phyloP scores from a whole-genome alignment of 371 early-diverging fungal species.

The Mycotypha africana region DNA sequence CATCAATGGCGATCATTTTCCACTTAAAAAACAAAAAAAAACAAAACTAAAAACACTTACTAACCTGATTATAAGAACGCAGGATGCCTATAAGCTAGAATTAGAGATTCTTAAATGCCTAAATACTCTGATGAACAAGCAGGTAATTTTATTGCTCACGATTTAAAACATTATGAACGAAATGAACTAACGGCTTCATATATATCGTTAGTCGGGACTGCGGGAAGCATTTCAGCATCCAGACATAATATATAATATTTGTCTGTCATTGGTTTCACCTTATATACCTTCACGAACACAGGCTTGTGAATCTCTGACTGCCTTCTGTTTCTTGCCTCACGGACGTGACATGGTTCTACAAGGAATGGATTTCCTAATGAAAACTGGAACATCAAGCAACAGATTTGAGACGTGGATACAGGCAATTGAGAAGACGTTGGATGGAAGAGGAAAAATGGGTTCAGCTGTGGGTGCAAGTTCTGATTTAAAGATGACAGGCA shows the following conservation, averaged over 20 bases:
- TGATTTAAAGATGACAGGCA: slow-evolving; percentile 54
- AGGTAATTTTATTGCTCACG: slow-evolving; percentile 26
- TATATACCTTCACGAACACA: slow-evolving; percentile 70
- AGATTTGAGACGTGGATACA: slow-evolving; percentile 76
- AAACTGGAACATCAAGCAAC: slow-evolving; percentile 34
- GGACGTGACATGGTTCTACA: slow-evolving; percentile 30
- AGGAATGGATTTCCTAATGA: slow-evolving; percentile 45
- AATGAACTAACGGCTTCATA: too few relatives aligned
- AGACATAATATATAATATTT: slow-evolving; percentile 63
- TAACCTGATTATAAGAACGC: too few relatives aligned
- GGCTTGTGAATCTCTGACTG: slow-evolving; percentile 77
- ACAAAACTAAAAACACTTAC: background rate
- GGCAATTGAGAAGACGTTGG: slow-evolving; percentile 62
- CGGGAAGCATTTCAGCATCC: slow-evolving; percentile 42
- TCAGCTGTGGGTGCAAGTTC: slow-evolving; percentile 69
- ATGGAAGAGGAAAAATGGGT: slow-evolving; percentile 75
- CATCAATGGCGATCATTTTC: background rate
- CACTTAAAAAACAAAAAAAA: background rate
- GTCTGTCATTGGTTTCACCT: slow-evolving; percentile 74
- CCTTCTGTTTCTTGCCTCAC: slow-evolving; percentile 71
- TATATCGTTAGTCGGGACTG: slow-evolving; percentile 27
- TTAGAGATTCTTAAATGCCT: slow-evolving; percentile 78
- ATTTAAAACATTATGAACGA: too few relatives aligned
- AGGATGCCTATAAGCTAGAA: slow-evolving; percentile 67
- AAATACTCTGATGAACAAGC: slow-evolving; percentile 69